Percentiles rank a stretch among this genome's conserved stretches.
Conservation (phyloP, 805 yeast species). For the Teunomyces atbi region DNA sequence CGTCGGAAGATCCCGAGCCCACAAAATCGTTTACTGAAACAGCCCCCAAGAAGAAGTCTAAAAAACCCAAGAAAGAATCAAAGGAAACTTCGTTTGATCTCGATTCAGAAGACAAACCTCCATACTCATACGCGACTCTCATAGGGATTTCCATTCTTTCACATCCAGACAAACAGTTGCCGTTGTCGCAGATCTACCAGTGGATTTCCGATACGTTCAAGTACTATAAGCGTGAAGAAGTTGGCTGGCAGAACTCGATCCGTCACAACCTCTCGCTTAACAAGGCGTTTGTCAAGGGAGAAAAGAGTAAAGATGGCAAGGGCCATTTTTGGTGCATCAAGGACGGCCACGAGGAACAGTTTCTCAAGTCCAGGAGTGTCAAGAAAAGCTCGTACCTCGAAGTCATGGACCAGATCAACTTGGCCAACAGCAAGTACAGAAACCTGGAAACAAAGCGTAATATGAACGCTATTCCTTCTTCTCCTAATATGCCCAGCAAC, state of each 20-base stretch:
- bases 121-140: conserved; percentile 88
- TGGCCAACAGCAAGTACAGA: conserved; percentile 9
- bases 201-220: conserved; percentile 89
- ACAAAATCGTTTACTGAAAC: conserved; percentile 8
- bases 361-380: conserved; percentile 59
- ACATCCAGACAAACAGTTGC: conserved; percentile 52
- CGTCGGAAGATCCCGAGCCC: conserved; percentile 9
- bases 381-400: conserved; percentile 45
- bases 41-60: conserved; percentile 20
- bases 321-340: conserved; percentile 94
- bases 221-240: conserved; percentile 79
- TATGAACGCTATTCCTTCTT: conserved; percentile 29
- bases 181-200: conserved; percentile 68
- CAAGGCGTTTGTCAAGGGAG: conserved; percentile 89
- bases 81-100: conserved; percentile 43
- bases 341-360: conserved; percentile 77
- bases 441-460: conserved; percentile 12
- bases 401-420: conserved; percentile 39
- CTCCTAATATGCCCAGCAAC: conserved; percentile 21
- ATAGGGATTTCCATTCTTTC: conserved; percentile 91
- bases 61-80: conserved; percentile 26
- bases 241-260: conserved; percentile 97
- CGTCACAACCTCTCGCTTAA: conserved; percentile 91
- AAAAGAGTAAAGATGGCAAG: conserved; percentile 85
- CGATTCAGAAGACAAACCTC: conserved; percentile 72